These are phyloP conservation scores for Podospora conica DNA, from an alignment of 495 filamentous ascomycete species.

Conservation along the genomic window DNA sequence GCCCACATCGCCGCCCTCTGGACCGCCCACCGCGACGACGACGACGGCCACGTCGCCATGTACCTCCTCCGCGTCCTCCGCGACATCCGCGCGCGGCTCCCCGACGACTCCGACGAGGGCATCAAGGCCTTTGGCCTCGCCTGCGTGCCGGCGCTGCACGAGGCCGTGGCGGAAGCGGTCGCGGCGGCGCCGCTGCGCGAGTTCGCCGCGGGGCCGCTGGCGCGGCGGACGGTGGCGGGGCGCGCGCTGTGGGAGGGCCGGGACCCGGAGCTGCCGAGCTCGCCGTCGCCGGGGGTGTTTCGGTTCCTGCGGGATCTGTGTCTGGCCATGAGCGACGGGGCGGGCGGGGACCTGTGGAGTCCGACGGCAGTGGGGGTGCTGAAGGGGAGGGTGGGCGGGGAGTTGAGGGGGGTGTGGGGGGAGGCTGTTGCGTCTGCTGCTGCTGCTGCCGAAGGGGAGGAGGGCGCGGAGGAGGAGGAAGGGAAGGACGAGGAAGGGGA, in stretches of 20 bases:
- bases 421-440: constrained; percentile 24
- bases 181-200: constrained; percentile 33
- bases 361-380: constrained; percentile 57
- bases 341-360: constrained; percentile 80
- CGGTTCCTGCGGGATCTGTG: constrained; percentile 62
- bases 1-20: constrained; percentile 45
- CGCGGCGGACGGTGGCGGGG: constrained; percentile 39
- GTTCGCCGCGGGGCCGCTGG: constrained; percentile 32
- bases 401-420: constrained; percentile 39
- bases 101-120: constrained; percentile 33
- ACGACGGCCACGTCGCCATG: constrained; percentile 51
- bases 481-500: constrained; percentile 25
- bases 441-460: not conserved
- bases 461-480: constrained; percentile 9
- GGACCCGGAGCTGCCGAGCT: constrained; percentile 65
- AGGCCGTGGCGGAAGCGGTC: constrained; percentile 41
- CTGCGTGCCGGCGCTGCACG: constrained; percentile 53
- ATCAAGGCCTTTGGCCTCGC: constrained; percentile 42
- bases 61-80: constrained; percentile 74
- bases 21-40: constrained; percentile 38
- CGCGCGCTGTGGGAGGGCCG: constrained; percentile 68
- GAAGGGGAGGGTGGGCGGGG: constrained; percentile 48
- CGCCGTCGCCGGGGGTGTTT: constrained; percentile 73
- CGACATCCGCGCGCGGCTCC: constrained; percentile 62
- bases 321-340: constrained; percentile 53